Evolutionary conservation across 768 basidiomycete genomes (phyloP), one percentile per base, ranked within the genome.

Genomic region (Boletus rubescentipes): DNA sequence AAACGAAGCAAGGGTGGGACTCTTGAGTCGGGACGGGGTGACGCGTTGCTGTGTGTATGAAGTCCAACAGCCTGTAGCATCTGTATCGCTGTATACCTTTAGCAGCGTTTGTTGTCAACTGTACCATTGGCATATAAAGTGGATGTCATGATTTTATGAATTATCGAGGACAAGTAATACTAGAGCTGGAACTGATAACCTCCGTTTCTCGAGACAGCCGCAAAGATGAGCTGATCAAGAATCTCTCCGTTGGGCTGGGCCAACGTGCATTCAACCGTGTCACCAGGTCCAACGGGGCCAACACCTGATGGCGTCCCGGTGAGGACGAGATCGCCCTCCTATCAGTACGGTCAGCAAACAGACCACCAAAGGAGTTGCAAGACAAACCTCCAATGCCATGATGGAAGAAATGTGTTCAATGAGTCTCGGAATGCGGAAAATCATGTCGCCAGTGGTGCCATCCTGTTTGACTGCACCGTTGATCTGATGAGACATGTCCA

Each of bases 231-330:
- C 23, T 74, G 73, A 26, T 82, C 78, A 18, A 98, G 71, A 45
- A 81, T 73, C 51, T 83, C 76, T 26, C 83, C 80, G 0, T 68
- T 65, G 5, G 72, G 65, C 56, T 86, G 84, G 5, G 80, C 73
- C 43, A 98, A 71, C 4, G 78, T 73, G 53, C 93, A 97, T 56
- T 85, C 82, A 55, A 98, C 79, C 29, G 75, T 79, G 73, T 98
- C 94, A 0, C 91, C 92, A 2, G 86, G 80, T 0, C 66, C 55
- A 51, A 98, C 66, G 1, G 86, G 84, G 18, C 94, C 93, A 4
- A 98, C 93, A 16, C 96, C 96, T 0, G 87, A 81, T 1, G 96
- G 96, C 2, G 96, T 98, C 6, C 93, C 92, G 0, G 93, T 96
- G 32, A 97, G 76, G 54, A 97, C 75, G n/a, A 96, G 74, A 60